Evolutionary conservation across 352 stramenopile species (phyloP).

Genomic region (Blastocystis sp.): DNA sequence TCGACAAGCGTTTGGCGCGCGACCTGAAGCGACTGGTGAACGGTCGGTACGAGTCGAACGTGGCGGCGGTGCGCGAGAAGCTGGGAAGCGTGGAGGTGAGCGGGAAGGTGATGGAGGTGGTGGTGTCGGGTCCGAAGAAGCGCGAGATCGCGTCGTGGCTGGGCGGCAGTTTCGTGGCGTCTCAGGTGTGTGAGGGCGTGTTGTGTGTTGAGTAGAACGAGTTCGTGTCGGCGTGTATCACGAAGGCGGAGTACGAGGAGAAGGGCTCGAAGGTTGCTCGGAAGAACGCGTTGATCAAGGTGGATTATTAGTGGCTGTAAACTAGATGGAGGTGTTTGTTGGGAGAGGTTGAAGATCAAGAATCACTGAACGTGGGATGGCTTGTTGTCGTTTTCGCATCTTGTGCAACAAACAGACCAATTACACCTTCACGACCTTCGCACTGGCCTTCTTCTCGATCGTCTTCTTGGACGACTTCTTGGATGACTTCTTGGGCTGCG

Average conservation of each 20-base stretch:
- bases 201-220: constrained; percentile 78
- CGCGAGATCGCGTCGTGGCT: constrained; percentile 35
- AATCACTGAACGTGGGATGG: no score
- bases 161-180: constrained; percentile 71
- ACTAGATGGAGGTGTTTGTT: no score
- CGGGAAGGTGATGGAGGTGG: constrained; percentile 56
- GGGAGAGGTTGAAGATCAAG: no score
- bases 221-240: constrained; percentile 85
- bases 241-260: constrained; percentile 91
- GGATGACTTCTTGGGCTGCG: not conserved
- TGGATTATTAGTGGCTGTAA: constrained; percentile 12
- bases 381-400: not conserved
- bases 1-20: constrained; percentile 85
- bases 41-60: constrained; percentile 82
- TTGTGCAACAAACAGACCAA: constrained; percentile 54
- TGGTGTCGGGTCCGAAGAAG: constrained; percentile 73
- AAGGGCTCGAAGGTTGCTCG: constrained; percentile 78
- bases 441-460: constrained; percentile 34
- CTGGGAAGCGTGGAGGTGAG: constrained; percentile 39
- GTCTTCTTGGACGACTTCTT: constrained; percentile 5
- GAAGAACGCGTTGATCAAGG: constrained; percentile 39
- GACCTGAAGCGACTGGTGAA: constrained; percentile 89
- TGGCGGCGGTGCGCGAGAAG: constrained; percentile 20
- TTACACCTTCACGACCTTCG: not conserved
- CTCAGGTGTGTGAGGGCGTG: constrained; percentile 81